phyloP scores from a whole-genome alignment of 768 basidiomycete species.

The Russula sp. region DNA sequence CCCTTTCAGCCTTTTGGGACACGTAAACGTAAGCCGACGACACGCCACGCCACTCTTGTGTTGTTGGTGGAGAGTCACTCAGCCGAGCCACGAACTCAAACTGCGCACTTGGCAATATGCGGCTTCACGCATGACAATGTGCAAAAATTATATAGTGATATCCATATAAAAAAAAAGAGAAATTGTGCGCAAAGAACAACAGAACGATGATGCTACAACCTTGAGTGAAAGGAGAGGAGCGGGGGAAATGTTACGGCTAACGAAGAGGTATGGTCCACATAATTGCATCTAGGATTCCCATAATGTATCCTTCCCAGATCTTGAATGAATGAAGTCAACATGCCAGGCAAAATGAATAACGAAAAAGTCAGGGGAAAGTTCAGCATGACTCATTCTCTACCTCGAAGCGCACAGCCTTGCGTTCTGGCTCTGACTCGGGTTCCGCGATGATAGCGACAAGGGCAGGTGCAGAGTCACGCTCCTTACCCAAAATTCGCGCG shows the following conservation, averaged over 20 bases:
- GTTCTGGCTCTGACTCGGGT: constrained; percentile 1
- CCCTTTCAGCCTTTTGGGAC: not conserved
- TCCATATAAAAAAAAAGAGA: not conserved
- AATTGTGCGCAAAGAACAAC: not conserved
- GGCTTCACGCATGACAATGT: not conserved
- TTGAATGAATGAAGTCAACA: not conserved
- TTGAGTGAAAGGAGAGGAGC: not conserved
- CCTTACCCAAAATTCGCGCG: constrained; percentile 22
- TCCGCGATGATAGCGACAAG: not conserved
- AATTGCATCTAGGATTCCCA: constrained; percentile 4
- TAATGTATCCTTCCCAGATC: not conserved
- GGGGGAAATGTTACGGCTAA: not conserved
- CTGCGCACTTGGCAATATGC: too few species aligned
- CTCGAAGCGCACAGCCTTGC: constrained; percentile 19
- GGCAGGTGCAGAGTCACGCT: not conserved
- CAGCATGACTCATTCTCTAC: not conserved
- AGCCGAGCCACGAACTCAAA: not conserved
- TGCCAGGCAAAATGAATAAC: not conserved
- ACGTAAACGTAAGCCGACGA: constrained; percentile 2
- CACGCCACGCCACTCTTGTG: too few species aligned
- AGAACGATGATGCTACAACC: constrained; percentile 4
- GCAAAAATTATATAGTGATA: not conserved
- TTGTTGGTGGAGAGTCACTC: not conserved
- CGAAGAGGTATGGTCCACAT: not conserved
- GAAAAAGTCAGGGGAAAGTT: constrained; percentile 22